Evolutionary conservation across 106 monocot genomes (phyloP).

Genomic region (Platanthera zijinensis): DNA sequence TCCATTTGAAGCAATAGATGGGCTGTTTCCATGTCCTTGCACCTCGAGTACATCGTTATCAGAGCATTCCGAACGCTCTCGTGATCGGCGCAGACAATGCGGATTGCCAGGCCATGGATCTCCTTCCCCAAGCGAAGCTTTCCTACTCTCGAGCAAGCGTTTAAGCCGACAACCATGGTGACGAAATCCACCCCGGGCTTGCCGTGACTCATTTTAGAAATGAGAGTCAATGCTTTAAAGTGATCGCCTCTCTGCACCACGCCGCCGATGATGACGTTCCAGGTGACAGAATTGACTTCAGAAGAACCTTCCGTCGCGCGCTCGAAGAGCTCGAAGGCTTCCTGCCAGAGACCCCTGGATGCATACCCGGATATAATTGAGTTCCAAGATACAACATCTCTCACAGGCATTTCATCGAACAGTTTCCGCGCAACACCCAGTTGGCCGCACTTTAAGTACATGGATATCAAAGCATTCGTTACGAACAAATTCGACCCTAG

Average conservation of each 20-base stretch:
- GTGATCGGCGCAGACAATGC: constrained; percentile 16
- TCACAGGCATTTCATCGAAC: constrained; percentile 67
- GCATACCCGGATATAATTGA: constrained; percentile 59
- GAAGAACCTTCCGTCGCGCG: constrained; percentile 15
- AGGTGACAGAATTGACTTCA: constrained; percentile 28
- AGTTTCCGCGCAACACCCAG: constrained; percentile 38
- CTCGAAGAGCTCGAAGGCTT: constrained; percentile 38
- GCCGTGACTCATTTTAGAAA: constrained; percentile 24
- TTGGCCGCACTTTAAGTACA: constrained; percentile 59
- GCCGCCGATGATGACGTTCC: constrained; percentile 34
- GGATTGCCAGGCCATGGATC: constrained; percentile 47
- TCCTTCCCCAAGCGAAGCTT: constrained; percentile 36
- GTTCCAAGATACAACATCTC: constrained; percentile 75
- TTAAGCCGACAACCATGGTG: constrained; percentile 52
- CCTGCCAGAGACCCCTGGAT: constrained; percentile 28
- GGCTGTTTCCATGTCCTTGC: constrained; percentile 22
- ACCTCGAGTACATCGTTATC: constrained; percentile 79
- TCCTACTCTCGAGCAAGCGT: constrained; percentile 44
- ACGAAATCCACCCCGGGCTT: constrained; percentile 36
- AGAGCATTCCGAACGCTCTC: constrained; percentile 62
- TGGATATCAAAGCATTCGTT: constrained; percentile 47
- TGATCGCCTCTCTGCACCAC: constrained; percentile 27
- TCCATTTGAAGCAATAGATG: constrained; percentile 32
- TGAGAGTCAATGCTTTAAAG: constrained; percentile 22
- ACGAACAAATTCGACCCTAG: constrained; percentile 40